Evolutionary conservation across 805 yeast genomes (phyloP).

Genomic region (Metschnikowia sp.): DNA sequence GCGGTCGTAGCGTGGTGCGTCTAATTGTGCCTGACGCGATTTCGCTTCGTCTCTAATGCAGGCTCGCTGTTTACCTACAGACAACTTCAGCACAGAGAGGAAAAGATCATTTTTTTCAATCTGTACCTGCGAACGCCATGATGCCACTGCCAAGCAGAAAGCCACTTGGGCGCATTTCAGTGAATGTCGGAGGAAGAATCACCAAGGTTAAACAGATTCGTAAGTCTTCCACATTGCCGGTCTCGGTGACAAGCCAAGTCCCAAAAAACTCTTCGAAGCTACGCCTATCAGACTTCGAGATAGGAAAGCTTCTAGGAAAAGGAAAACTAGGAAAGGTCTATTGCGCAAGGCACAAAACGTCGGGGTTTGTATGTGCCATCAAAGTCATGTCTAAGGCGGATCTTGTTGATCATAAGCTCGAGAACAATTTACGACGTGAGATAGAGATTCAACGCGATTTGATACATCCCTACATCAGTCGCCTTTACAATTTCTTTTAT

Average conservation of each 20-base stretch:
- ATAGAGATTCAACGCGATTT: slow-evolving; percentile 84
- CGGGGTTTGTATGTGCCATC: slow-evolving; percentile 83
- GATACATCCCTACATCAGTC: slow-evolving; percentile 74
- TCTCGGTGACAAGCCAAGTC: background rate
- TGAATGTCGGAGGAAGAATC: slow-evolving; percentile 1
- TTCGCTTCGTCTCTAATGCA: background rate
- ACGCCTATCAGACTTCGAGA: slow-evolving; percentile 64
- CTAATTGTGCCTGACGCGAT: background rate
- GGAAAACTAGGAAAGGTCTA: slow-evolving; percentile 94
- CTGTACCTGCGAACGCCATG: background rate
- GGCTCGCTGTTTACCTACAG: background rate
- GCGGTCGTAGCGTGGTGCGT: too few species aligned
- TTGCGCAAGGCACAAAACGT: slow-evolving; percentile 71
- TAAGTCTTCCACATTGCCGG: background rate
- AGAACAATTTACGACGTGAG: slow-evolving; percentile 83
- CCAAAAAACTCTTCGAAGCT: background rate
- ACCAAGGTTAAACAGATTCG: background rate
- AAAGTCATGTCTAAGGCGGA: slow-evolving; percentile 89
- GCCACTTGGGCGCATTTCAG: slow-evolving; percentile 4
- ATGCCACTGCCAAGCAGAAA: slow-evolving; percentile 5
- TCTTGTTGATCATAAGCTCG: slow-evolving; percentile 68
- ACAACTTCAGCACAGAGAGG: background rate
- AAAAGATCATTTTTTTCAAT: background rate
- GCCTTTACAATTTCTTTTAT: slow-evolving; percentile 80
- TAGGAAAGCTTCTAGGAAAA: slow-evolving; percentile 84